Evolutionary conservation across 2,329 filamentous ascomycete species (phyloP).

Genomic region (Taxawa tesnikishii): DNA sequence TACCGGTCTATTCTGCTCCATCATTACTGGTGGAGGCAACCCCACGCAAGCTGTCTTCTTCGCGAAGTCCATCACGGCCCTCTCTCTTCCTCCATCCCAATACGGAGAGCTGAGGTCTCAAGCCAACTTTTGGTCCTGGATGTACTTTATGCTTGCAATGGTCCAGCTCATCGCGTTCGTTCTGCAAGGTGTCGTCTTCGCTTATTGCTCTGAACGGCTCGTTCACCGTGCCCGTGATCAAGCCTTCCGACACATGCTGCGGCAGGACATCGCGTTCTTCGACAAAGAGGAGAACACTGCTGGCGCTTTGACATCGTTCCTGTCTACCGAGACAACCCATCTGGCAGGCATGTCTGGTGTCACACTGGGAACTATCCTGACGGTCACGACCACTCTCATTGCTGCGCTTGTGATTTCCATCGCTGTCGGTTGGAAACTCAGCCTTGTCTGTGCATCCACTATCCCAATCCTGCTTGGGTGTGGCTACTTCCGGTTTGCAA

Average conservation of each 20-base stretch:
- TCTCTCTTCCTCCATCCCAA: slow-evolving; percentile 45
- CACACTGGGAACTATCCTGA: slow-evolving; percentile 75
- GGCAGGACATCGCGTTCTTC: slow-evolving; percentile 88
- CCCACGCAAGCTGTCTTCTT: slow-evolving; percentile 72
- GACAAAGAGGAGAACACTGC: slow-evolving; percentile 81
- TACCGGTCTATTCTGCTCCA: slow-evolving; percentile 58
- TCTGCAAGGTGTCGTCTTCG: slow-evolving; percentile 62
- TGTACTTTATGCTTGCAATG: slow-evolving; percentile 77
- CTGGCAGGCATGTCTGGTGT: slow-evolving; percentile 78
- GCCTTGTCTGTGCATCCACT: slow-evolving; percentile 66
- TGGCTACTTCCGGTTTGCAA: slow-evolving; percentile 80
- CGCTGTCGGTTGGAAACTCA: slow-evolving; percentile 78
- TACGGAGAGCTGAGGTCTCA: slow-evolving; percentile 51
- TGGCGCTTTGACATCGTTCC: slow-evolving; percentile 75
- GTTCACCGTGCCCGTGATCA: slow-evolving; percentile 71
- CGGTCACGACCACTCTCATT: slow-evolving; percentile 67
- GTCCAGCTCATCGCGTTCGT: slow-evolving; percentile 59
- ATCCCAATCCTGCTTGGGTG: slow-evolving; percentile 68
- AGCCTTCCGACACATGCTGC: slow-evolving; percentile 77
- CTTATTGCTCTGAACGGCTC: slow-evolving; percentile 74
- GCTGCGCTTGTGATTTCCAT: slow-evolving; percentile 58
- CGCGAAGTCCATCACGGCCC: slow-evolving; percentile 68
- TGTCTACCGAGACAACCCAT: slow-evolving; percentile 82
- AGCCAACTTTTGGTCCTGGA: slow-evolving; percentile 74
- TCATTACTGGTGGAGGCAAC: slow-evolving; percentile 71